Evolutionary conservation across 805 yeast genomes (phyloP).

Genomic region (Saturnispora mendoncae): DNA sequence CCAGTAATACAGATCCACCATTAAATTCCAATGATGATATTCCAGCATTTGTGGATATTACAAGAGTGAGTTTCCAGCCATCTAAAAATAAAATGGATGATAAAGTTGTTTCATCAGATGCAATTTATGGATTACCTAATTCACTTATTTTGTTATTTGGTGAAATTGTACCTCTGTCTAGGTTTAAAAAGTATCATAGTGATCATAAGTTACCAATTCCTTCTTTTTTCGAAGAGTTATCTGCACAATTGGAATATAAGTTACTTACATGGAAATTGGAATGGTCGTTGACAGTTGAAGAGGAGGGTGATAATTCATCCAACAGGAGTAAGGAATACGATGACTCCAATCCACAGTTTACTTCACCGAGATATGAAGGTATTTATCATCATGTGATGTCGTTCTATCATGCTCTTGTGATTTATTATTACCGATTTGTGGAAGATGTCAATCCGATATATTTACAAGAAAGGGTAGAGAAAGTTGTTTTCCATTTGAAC

Average conservation of each 20-base stretch:
- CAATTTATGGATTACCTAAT: constrained; percentile 77
- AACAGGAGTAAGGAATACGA: background rate
- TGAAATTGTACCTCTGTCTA: constrained; percentile 58
- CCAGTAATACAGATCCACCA: constrained; percentile 15
- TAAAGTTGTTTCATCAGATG: constrained; percentile 63
- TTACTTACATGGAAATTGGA: constrained; percentile 63
- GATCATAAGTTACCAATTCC: constrained; percentile 29
- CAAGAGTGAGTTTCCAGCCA: constrained; percentile 32
- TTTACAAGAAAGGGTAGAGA: constrained; percentile 53
- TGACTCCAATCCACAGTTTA: constrained; percentile 26
- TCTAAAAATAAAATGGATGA: constrained; percentile 39
- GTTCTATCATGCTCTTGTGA: constrained; percentile 61
- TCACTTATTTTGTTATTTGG: constrained; percentile 65
- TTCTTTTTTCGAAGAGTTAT: constrained; percentile 26
- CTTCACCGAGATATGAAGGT: constrained; percentile 55
- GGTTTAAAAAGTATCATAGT: constrained; percentile 49
- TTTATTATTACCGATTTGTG: constrained; percentile 63
- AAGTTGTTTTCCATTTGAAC: constrained; percentile 56
- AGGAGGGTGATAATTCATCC: constrained; percentile 15
- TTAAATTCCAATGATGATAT: constrained; percentile 17
- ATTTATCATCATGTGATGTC: constrained; percentile 74
- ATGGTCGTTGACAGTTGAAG: constrained; percentile 46
- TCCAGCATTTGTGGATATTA: constrained; percentile 36
- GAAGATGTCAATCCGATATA: constrained; percentile 44
- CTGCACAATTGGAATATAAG: constrained; percentile 38